Evolutionary conservation across 768 basidiomycete genomes (phyloP).

Genomic region (Galerina sulciceps): DNA sequence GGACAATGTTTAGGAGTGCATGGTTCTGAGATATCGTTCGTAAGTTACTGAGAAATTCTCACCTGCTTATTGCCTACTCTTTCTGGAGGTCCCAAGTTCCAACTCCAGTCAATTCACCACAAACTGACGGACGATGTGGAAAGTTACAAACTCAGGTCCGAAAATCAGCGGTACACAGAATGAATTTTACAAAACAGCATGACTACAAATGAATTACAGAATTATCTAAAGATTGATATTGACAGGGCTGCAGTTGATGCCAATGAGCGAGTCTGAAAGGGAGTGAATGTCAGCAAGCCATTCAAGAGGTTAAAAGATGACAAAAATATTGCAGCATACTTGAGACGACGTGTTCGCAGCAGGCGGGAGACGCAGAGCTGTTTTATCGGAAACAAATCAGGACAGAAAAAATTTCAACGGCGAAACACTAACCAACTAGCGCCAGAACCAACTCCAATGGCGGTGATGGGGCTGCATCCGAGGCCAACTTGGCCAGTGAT

Average conservation of each 20-base stretch:
- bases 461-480: conserved; percentile 10
- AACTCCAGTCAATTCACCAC: too few relatives aligned
- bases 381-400: not conserved
- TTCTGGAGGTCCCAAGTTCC: too few relatives aligned
- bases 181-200: not conserved
- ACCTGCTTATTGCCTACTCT: too few relatives aligned
- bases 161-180: not conserved
- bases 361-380: conserved; percentile 1
- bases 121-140: too few relatives aligned
- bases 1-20: too few relatives aligned
- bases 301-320: not conserved
- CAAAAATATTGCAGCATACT: not conserved
- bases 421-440: conserved; percentile 3
- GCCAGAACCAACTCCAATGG: not conserved
- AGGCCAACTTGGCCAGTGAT: conserved; percentile 13
- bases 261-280: not conserved
- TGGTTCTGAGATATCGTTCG: too few relatives aligned
- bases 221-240: not conserved
- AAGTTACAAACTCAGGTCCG: not conserved
- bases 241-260: conserved; percentile 2
- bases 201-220: not conserved
- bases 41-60: too few relatives aligned
- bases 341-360: not conserved
- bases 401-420: not conserved
- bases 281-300: not conserved